Base-by-base conservation (phyloP, 2,329 filamentous ascomycete species). In the Clarireedia homoeocarpa region DNA sequence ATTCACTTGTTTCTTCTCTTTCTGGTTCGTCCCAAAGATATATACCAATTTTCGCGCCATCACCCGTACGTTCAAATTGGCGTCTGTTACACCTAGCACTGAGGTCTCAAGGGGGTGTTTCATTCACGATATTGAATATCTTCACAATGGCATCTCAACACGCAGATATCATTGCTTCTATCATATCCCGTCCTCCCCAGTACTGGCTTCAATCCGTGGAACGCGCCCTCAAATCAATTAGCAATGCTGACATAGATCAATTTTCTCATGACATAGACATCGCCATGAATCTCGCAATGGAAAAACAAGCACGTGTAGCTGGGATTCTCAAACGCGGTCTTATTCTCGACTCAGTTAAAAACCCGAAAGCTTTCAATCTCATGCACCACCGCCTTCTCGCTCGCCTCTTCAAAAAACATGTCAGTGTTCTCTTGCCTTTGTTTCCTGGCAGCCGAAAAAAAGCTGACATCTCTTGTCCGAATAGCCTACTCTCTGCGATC, bases 321-420 rank as follows among this genome's bases (percentile, higher is more conserved):
- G 17, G 24, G 1, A 42, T 49, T 1, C 23, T 55, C 2, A 34
- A 17, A 14, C 39, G 52, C 24, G 38, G 38, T n/a, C 52, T 38
- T 1, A 42, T 40, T 6, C 52, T 50, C 5, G 30, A 50, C 2
- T 45, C 52, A 2, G 14, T 14, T 5, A 5, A 42, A 4, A 55
- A 55, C 4, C 17, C n/a, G 0, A 14, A 24, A 24, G 36, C 52
- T 5, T 55, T 27, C n/a, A 17, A 15, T 3, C 9, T 55, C 14
- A 44, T 55, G 52, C 46, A 42, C n/a, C 26, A 24, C 4, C 17
- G 46, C 6, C 42, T 24, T 12, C 14, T 55, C 1, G 46, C 46
- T n/a, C 38, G 26, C 5, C 26, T 55, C 0, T 55, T 55, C 7
- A 44, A 50, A 4, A 49, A 49, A n/a, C 52, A 55, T 44, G 52